Evolutionary conservation across 306 rosid genomes (phyloP), one percentile per base, ranked within the genome.

Genomic region (Abrus precatorius): DNA sequence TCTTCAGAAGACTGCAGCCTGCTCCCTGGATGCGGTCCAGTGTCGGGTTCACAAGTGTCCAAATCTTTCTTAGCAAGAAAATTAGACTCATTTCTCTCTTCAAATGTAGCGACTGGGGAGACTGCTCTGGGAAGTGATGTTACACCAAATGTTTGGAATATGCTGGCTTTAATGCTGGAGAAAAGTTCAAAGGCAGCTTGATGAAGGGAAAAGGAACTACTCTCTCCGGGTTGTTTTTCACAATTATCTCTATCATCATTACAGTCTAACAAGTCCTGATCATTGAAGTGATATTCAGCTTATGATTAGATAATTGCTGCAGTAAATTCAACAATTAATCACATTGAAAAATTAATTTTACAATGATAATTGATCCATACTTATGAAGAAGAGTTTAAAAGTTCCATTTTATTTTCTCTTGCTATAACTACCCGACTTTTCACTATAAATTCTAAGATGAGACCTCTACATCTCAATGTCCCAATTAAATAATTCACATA

Each of bases 161-260:
- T 79, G 76, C 88, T 84, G 49, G 79, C 79, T 70, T 86, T 89
- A 30, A 93, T 75, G 86, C 78, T 88, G 33, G 88, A 87, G 86
- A 96, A 86, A 76, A 92, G 86, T 81, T 87, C 91, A 59, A 93
- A 57, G 84, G 93, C 92, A 20, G 91, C 94, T 84, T 66, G 97
- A 72, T 98, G 85, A 87, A 96, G 78, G 82, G 84, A 83, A 83
- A 81, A 92, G 69, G 89, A 82, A 81, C 87, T 75, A 80, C 85
- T 75, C 83, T 90, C 94, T 84, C 92, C 85, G 28, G 83, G 61
- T 79, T 69, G 79, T 36, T 74, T 86, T 76, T 77, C 82, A 72
- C 83, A 83, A 57, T 80, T 81, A 75, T 77, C 83, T 60, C 74
- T 76, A 56, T 50, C 84, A 56, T 62, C 70, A 63, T 78, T 78